These are phyloP conservation scores for Epichloe bromicola DNA, from an alignment of 2,329 filamentous ascomycete species.

Conservation along the genomic window DNA sequence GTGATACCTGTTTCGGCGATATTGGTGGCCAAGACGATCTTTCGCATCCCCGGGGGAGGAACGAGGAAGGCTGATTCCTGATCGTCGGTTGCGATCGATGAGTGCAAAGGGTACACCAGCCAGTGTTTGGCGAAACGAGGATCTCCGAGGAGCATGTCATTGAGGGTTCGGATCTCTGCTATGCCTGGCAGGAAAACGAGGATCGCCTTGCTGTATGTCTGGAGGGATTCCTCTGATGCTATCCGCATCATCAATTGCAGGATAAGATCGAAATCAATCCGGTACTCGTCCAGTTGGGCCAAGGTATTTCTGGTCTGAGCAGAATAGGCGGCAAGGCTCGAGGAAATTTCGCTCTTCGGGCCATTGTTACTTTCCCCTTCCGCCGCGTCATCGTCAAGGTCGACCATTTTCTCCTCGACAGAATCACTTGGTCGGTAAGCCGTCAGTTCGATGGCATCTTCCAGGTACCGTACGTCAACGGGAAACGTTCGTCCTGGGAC, in stretches of 20 bases:
- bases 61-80: conserved; percentile 87
- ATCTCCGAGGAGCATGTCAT: conserved; percentile 71
- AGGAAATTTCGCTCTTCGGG: conserved; percentile 43
- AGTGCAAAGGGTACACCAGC: conserved; percentile 84
- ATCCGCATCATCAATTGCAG: conserved; percentile 67
- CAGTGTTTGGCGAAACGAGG: conserved; percentile 63
- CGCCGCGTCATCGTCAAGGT: conserved; percentile 48
- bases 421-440: conserved; percentile 46
- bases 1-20: conserved; percentile 98
- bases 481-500: conserved; percentile 92
- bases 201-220: conserved; percentile 72
- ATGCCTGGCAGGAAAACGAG: conserved; percentile 93
- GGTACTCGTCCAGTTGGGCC: conserved; percentile 73
- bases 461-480: conserved; percentile 74
- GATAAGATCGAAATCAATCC: conserved; percentile 80
- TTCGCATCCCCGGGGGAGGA: conserved; percentile 68
- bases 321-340: conserved; percentile 61
- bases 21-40: conserved; percentile 94
- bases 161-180: conserved; percentile 78
- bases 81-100: conserved; percentile 88
- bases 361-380: conserved; percentile 36
- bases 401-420: conserved; percentile 39
- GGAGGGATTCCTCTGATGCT: conserved; percentile 52
- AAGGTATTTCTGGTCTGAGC: conserved; percentile 62
- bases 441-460: conserved; percentile 84